Evolutionary conservation across 1,139 yeast genomes (phyloP), one percentile per base, ranked within the genome.

Genomic region (Suzukiozyma palmioleophila): DNA sequence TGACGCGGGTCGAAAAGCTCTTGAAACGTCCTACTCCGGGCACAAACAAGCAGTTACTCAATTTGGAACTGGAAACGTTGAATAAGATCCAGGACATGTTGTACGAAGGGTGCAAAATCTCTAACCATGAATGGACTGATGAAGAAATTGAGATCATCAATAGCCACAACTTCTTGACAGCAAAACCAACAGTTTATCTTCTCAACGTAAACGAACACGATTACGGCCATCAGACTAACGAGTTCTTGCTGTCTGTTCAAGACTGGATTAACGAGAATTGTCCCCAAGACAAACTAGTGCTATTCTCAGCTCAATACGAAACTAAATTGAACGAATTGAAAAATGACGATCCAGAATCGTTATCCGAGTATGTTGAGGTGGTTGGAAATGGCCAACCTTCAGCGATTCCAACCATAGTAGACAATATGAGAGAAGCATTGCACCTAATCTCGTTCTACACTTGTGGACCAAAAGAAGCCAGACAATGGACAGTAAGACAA

Each of bases 401-500:
- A 32, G 73, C 75, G 1, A 56, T 79, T 27, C 73, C 77, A 0
- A 45, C 49, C 11, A 72, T 79, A 18, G 77, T 82, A 15, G 64
- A 67, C 22, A 67, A 75, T 37, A 86, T 89, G 89, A 76, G 95
- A 50, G 59, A 67, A 22, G 77, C 82, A 2, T 66, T 90, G 35
- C 73, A 79, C 40, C 72, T 90, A 48, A 84, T 90, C 35, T 85
- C 96, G 35, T 92, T 82, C 64, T 90, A 84, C 67, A 90, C 98
- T 1, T 84, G 95, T 61, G 97, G 97, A 10, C 83, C 88, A 10
- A 75, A 79, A 37, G 97, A 92, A 64, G 90, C 88, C 3, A 74
- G 95, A 48, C 96, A 92, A 60, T 90, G 98, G 97, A 85, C 95
- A 10, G 72, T 90, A 37, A 73, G 95, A 48, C 66, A 73, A 49